Evolutionary conservation across 495 filamentous ascomycete species (phyloP).

Genomic region (Penicillium turbatum): DNA sequence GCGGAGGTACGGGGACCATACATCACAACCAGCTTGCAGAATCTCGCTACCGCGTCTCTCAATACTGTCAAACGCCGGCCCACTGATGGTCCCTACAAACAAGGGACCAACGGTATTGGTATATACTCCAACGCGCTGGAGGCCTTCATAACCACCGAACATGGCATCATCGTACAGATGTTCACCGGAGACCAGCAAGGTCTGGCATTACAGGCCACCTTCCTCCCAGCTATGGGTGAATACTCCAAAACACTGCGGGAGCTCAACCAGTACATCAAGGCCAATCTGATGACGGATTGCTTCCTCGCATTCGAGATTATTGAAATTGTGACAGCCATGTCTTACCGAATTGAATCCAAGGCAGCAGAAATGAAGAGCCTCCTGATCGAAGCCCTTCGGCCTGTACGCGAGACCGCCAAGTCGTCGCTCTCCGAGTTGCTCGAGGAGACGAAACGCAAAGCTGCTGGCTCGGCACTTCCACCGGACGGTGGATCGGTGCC

Average conservation of each 20-base stretch:
- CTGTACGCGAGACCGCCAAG: slow-evolving; percentile 88
- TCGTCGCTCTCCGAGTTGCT: slow-evolving; percentile 76
- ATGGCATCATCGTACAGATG: slow-evolving; percentile 78
- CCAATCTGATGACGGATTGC: slow-evolving; percentile 86
- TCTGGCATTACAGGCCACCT: slow-evolving; percentile 69
- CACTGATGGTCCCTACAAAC: slow-evolving; percentile 74
- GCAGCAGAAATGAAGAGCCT: slow-evolving; percentile 82
- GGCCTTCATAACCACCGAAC: slow-evolving; percentile 78
- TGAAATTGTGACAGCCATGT: slow-evolving; percentile 79
- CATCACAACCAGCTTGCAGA: slow-evolving; percentile 70
- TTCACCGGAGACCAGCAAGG: slow-evolving; percentile 84
- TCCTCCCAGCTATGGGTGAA: slow-evolving; percentile 67
- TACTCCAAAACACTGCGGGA: slow-evolving; percentile 83
- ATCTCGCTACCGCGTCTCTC: slow-evolving; percentile 80
- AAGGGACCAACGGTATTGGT: slow-evolving; percentile 90
- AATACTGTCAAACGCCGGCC: slow-evolving; percentile 80
- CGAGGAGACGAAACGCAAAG: slow-evolving; percentile 75
- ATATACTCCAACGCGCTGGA: slow-evolving; percentile 86
- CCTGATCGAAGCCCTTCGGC: slow-evolving; percentile 79
- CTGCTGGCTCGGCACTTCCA: slow-evolving; percentile 60
- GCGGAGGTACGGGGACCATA: slow-evolving; percentile 82
- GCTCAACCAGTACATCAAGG: slow-evolving; percentile 81
- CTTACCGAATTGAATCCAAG: slow-evolving; percentile 70
- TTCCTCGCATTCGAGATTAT: slow-evolving; percentile 95
- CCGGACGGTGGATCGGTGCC: slow-evolving; percentile 74